Base-by-base conservation (phyloP, 805 yeast species). In the Barnettozyma salicaria region DNA sequence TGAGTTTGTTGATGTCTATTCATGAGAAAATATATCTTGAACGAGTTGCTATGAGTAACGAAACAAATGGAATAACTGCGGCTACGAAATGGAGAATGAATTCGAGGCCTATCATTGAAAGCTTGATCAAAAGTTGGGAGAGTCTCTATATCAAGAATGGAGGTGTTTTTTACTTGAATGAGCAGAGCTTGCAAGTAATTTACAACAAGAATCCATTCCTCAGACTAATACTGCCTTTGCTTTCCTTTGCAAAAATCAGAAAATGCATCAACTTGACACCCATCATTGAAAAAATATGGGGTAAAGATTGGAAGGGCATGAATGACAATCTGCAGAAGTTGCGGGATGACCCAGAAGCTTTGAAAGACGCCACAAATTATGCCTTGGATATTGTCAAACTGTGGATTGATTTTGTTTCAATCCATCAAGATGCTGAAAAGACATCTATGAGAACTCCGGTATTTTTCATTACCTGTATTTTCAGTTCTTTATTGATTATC, bases 361-460 rank as follows among this genome's bases (percentile, higher is more conserved):
- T 80, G 34, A 68, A 80, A 34, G 88, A 80, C 50, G 73, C 83
- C 8, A 67, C 79, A 2, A 67, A 66, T 28, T 70, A 74, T 47
- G 72, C 80, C 1, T 52, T 78, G 30, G 78, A 71, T 42, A 72
- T 81, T 20, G 63, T 83, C 37, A 72, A 77, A 41, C 60, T 81
- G 27, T 83, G 92, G 94, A 74, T 76, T 32, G 81, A 77, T 44
- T 76, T 80, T 34, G 77, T 80, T n/a, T 71, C 80, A 3, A 73
- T 77, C 34, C 72, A 71, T 20, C 72, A 73, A 36, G 81, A 80
- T 53, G 78, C 82, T 1, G 79, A 75, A 44, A 73, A 75, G 52
- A 76, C 83, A 0, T 75, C 85, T 1, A 68, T 80, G 22, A 64
- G 87, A 45, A 80, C 90, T 0, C 92, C 92, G 2, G 81, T 81